phyloP scores from a whole-genome alignment of 805 yeast genomes.

The Wickerhamiella siamensis region DNA sequence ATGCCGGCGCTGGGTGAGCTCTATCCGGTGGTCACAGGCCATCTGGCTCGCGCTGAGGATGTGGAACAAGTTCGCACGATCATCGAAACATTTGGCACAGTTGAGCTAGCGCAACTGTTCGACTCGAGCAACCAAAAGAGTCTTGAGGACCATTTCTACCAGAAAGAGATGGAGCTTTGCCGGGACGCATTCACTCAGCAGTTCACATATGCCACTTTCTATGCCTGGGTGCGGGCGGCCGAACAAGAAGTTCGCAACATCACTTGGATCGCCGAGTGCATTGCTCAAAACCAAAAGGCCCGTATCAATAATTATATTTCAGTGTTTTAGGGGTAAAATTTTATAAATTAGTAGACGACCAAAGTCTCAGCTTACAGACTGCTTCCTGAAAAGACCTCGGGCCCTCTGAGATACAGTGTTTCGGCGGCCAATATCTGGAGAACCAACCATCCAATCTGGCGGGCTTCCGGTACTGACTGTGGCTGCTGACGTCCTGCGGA shows the following conservation, averaged over 20 bases:
- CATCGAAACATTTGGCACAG: conserved; percentile 19
- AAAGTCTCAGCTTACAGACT: neutral
- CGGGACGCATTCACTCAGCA: conserved; percentile 93
- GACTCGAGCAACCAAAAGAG: conserved; percentile 39
- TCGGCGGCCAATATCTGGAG: neutral
- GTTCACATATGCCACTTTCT: conserved; percentile 74
- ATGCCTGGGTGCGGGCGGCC: conserved; percentile 93
- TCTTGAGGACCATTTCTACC: conserved; percentile 88
- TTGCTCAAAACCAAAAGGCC: conserved; percentile 95
- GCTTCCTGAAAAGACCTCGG: conserved; percentile 1
- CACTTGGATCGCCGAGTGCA: conserved; percentile 99
- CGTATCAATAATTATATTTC: conserved; percentile 82
- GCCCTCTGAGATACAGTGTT: neutral
- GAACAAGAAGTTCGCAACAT: conserved; percentile 96
- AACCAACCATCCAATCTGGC: conserved; percentile 1
- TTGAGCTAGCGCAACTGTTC: conserved; percentile 28
- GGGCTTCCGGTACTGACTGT: neutral
- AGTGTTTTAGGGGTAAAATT: conserved; percentile 39
- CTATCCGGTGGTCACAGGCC: conserved; percentile 52
- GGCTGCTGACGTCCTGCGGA: neutral
- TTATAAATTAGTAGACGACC: neutral
- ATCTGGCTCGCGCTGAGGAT: conserved; percentile 67
- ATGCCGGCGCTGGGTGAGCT: conserved; percentile 76
- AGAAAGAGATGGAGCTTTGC: conserved; percentile 81
- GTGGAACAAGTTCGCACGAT: conserved; percentile 57